These are phyloP conservation scores for Mycena crocata DNA, from an alignment of 768 basidiomycete genomes.

Conservation along the genomic window DNA sequence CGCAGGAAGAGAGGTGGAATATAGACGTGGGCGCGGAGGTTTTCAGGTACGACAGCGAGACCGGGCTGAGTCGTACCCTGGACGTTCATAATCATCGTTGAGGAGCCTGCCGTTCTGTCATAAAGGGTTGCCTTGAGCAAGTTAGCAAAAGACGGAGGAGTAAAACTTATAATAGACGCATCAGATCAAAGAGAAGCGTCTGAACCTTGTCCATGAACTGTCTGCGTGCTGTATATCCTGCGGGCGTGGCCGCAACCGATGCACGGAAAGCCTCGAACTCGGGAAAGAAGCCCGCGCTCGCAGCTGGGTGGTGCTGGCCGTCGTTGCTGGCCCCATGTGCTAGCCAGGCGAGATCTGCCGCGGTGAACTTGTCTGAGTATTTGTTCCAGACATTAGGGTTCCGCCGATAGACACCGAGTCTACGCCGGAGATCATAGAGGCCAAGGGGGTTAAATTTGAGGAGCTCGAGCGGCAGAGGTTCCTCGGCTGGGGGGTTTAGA, in stretches of 20 bases:
- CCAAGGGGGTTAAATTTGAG: not conserved
- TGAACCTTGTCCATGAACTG: not conserved
- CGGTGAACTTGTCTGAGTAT: not conserved
- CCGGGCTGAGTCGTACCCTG: not conserved
- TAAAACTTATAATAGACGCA: no score
- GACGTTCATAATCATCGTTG: conserved; percentile 9
- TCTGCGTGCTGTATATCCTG: not conserved
- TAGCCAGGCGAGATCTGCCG: not conserved
- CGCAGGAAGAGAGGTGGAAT: conserved; percentile 4
- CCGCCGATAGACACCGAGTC: not conserved
- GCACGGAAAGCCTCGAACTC: not conserved
- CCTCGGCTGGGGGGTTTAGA: not conserved
- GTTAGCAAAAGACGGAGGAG: not conserved
- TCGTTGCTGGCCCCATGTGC: not conserved
- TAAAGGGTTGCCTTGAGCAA: not conserved
- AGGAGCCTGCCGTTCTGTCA: conserved; percentile 4
- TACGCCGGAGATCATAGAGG: not conserved
- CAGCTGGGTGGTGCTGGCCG: not conserved
- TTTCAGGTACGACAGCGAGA: not conserved
- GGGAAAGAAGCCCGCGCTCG: not conserved
- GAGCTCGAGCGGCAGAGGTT: not conserved
- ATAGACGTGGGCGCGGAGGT: not conserved
- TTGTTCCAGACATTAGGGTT: not conserved
- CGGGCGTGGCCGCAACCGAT: not conserved
- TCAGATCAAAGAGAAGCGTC: not conserved